Base-by-base conservation (phyloP, 495 filamentous ascomycete genomes). In the Tricharina praecox region DNA sequence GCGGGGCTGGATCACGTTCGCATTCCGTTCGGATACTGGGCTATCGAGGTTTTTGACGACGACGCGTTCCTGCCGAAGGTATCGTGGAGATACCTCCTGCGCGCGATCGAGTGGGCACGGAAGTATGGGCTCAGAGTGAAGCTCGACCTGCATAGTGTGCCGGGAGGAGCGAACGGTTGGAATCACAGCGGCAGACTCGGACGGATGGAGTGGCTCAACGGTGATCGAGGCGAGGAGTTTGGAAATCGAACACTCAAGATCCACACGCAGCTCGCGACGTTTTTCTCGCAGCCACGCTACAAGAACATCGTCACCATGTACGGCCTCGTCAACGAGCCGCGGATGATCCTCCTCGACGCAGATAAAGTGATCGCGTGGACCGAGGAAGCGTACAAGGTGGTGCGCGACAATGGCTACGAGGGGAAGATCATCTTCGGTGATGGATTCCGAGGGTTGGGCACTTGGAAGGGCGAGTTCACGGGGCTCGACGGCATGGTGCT, bases 1-100 rank as follows among this genome's bases (percentile, higher is more conserved):
- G 92, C 92, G 1, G 92, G 90, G 0, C 76, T 99, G 10, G 92
- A 99, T 62, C 90, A 99, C 62, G 81, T 99, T 8, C 81, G 92
- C 40, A 93, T 99, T 28, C 85, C 79, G 1, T 96, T 81, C 62
- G 81, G 81, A 1, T 99, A 99, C 69, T 99, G 92, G 92, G 85
- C 85, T 0, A 77, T 96, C 2, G 75, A 73, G 37, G 83, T 80
- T 0, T 93, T 92, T 60, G 77, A 81, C 25, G 81, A 71, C 15
- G 90, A 99, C 57, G 82, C 86, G 1, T 99, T 92, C 59, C 73
- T 99, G 19, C 73, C 80, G 24, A 77, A 86, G 49, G 83, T 81
- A 23, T 76, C 81, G 0, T 99, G 90, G 90, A 74, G 92, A 11
- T 99, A 99, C 62, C 78, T 99, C 0, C 72, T 99, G 1, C 78